Base-by-base conservation (phyloP, 495 filamentous ascomycete genomes). In the Aspergillus baeticus region DNA sequence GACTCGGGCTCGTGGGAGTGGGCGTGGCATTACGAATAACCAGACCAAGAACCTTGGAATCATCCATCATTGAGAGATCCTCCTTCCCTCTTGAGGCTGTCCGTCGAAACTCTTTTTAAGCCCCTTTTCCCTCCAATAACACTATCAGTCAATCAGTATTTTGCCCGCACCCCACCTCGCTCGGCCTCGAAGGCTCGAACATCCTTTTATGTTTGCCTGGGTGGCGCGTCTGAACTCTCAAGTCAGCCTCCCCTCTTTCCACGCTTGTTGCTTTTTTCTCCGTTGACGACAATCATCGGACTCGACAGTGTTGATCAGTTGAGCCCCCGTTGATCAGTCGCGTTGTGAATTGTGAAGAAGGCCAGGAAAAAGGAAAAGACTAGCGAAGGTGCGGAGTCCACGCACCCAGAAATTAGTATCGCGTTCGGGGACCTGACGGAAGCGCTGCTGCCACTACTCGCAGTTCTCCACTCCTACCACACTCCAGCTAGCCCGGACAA, bases 171-270 rank as follows among this genome's bases (percentile, higher is more conserved):
- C 31, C 51, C 39, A 21, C 21, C 20, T 33, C n/a, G 13, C 55
- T 54, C 55, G 55, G 51, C 51, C 54, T 58, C 34, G 46, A 43
- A 22, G 14, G 23, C 14, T 45, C 15, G 36, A 29, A 10, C n/a
- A 38, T 26, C 22, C 15, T 49, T 54, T 45, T 43, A 37, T 63
- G 35, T 56, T 56, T 57, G 53, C 56, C 50, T 54, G 20, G 38
- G 57, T 59, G 57, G 61, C 61, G 61, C 53, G 42, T 58, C 53
- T 57, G 34, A 45, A 29, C 26, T 29, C 26, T 29, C 26, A 29
- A 63, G 61, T 63, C 61, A 60, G 57, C 61, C 48, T 60, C 61
- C 43, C 45, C 37, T 44, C 57, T 17, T 49, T 36, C 26, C n/a
- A 17, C 11, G n/a, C 8, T 41, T 14, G 14, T 59, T 46, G 26